Base-by-base conservation (phyloP, 805 yeast species). In the Teunomyces stri region DNA sequence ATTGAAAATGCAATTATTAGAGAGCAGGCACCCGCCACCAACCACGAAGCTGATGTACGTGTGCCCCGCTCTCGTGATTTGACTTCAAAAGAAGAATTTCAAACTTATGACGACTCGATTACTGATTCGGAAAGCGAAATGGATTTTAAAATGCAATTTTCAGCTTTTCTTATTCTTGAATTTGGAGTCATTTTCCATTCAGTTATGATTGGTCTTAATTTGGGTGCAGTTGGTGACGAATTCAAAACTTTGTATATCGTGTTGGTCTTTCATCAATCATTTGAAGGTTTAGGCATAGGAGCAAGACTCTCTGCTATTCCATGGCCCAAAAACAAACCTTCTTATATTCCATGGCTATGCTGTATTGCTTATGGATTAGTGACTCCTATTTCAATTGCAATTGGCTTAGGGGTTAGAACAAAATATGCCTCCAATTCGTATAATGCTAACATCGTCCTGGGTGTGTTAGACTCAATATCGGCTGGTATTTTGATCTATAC, bases 401-500 rank as follows among this genome's bases (percentile, higher is more conserved):
- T 65, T 22, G 69, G 69, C 22, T 58, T 59, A 38, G 69, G 68
- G 7, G 59, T 55, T 2, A 47, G 62, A 46, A 43, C 57, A 4
- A 46, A 49, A n/a, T 66, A 61, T 49, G 60, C 61, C 42, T 68
- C 67, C 10, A 62, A 64, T 43, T 61, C 63, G 30, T 60, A 60
- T 7, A 44, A 51, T 28, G 63, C 70, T 5, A 48, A 63, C n/a
- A 57, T 65, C 38, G 68, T 65, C n/a, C 47, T 62, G 27, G 70
- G 69, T 3, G 62, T 66, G 10, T 54, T 66, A 43, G 69, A 66
- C 50, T 52, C 70, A 2, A 52, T 66, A n/a, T 63, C 69, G 6
- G 70, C 69, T 11, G 70, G 70, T 12, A 56, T 66, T 3, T 54
- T 66, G 29, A 44, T 66, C 18, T 66, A 66, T 61, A 59, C 66